These are phyloP conservation scores for Nicotiana tomentosiformis DNA, from an alignment of 257 asterid species.

Conservation along the genomic window DNA sequence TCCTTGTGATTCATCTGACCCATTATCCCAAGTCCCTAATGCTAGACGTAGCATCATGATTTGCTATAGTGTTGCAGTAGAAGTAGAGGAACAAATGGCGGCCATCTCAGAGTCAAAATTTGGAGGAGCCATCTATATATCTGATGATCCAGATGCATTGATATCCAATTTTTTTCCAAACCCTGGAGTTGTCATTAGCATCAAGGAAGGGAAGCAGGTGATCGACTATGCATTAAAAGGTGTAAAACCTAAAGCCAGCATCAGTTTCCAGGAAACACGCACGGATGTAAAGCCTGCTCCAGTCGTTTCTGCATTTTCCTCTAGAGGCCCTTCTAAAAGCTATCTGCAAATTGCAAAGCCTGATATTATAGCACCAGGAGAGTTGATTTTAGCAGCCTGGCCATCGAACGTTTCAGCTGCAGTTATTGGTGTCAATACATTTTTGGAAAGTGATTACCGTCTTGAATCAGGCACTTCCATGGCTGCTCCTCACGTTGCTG, in stretches of 20 bases:
- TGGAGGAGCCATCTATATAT: not conserved
- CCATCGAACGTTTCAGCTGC: not conserved
- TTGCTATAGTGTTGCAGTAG: not conserved
- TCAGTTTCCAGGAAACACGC: slow-evolving; percentile 1
- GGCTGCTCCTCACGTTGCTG: slow-evolving; percentile 5
- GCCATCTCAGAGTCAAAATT: slow-evolving; percentile 4
- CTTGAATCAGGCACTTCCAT: slow-evolving; percentile 1
- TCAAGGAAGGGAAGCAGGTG: not conserved
- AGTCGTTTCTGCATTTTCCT: not conserved
- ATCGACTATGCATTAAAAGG: not conserved
- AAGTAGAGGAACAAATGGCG: not conserved
- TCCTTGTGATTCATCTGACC: not conserved
- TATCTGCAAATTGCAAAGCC: not conserved
- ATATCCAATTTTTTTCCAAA: not conserved
- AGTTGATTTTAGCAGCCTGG: slow-evolving; percentile 4
- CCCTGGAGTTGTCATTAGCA: not conserved
- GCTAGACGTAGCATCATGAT: slow-evolving; percentile 1
- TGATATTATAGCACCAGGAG: slow-evolving; percentile 6
- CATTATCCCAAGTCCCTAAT: not conserved
- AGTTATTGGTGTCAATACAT: slow-evolving; percentile 1
- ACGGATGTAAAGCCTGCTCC: slow-evolving; percentile 3
- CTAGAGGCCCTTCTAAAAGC: not conserved
- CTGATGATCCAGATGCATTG: not conserved
- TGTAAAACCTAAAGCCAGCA: not conserved
- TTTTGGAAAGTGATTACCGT: slow-evolving; percentile 3